A percentile compares a stretch with the other conserved stretches of the same genome.
phyloP scores from a whole-genome alignment of 345 rosid genomes.

The Salix purpurea region DNA sequence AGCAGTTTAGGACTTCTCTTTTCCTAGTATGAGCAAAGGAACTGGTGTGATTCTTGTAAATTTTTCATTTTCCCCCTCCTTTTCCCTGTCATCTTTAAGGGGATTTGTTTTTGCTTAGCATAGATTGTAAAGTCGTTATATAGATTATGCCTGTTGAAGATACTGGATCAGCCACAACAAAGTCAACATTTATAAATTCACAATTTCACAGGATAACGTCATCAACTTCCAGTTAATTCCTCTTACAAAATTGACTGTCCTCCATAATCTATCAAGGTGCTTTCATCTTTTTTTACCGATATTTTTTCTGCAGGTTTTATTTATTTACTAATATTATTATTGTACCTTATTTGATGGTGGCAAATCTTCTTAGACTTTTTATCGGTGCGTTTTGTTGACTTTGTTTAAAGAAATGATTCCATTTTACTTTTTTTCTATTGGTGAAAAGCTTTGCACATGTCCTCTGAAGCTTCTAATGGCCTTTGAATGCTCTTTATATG shows the following conservation, averaged over 20 bases:
- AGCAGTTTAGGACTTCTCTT: constrained; percentile 16
- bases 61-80: neutral
- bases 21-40: constrained; percentile 15
- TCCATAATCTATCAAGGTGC: too few relatives aligned
- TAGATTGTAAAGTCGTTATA: too few relatives aligned
- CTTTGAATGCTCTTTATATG: constrained; percentile 20
- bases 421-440: constrained; percentile 8
- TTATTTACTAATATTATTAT: too few relatives aligned
- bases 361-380: too few relatives aligned
- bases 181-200: constrained; percentile 4
- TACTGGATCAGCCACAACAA: constrained; percentile 14
- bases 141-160: constrained; percentile 9
- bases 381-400: neutral
- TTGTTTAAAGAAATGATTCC: neutral
- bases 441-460: constrained; percentile 9
- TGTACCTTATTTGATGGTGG: too few relatives aligned
- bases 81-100: neutral
- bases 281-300: too few relatives aligned
- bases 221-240: constrained; percentile 13
- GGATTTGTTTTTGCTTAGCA: too few relatives aligned
- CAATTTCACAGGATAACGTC: constrained; percentile 3
- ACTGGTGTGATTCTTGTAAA: constrained; percentile 1
- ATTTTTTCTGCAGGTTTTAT: too few relatives aligned
- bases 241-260: neutral
- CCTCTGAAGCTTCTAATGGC: neutral